Base-by-base conservation (phyloP, 2,329 filamentous ascomycete species). In the Colletotrichum scovillei region DNA sequence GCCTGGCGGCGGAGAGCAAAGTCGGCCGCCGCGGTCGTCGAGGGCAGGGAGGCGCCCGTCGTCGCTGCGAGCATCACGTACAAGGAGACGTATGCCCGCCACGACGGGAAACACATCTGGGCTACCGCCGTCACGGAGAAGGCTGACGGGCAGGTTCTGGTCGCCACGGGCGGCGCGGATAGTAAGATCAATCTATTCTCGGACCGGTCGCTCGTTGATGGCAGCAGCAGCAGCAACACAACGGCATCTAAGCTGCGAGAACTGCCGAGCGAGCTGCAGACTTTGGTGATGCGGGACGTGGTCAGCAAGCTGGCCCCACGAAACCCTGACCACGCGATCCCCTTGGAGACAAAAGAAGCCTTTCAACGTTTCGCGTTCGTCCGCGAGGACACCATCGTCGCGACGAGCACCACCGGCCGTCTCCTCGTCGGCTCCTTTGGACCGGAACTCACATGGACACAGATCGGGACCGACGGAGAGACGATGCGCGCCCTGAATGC, bases 81-180 rank as follows among this genome's bases (percentile, higher is more conserved):
- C 63, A 79, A 87, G 2, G 84, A 87, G 2, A 90, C 88, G 8
- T 88, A 90, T 63, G 86, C 89, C 3, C 89, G 91, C 73, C 95
- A 98, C 79, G 88, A 86, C 42, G 97, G 97, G 7, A 99, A 98
- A 82, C 95, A 98, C 79, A 91, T 98, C 7, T 98, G 96, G 95
- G 92, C 95, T 0, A 87, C 91, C 49, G 90, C 89, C 14, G 73
- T 88, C 8, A 76, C 81, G 2, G 69, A 69, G 32, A 72, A 76
- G 72, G 83, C 71, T 65, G 76, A 78, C 2, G 77, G 79, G 0
- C 76, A 80, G 16, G 80, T 85, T 0, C 74, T 87, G 1, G 81
- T 95, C 24, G 91, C 90, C 4, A 95, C 94, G 2, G 97, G 97
- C 14, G 97, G 94, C n/a, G 93, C 94, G 12, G 97, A 99, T 82